Conservation (phyloP, 768 basidiomycete genomes). For the Mrakia gelida region DNA sequence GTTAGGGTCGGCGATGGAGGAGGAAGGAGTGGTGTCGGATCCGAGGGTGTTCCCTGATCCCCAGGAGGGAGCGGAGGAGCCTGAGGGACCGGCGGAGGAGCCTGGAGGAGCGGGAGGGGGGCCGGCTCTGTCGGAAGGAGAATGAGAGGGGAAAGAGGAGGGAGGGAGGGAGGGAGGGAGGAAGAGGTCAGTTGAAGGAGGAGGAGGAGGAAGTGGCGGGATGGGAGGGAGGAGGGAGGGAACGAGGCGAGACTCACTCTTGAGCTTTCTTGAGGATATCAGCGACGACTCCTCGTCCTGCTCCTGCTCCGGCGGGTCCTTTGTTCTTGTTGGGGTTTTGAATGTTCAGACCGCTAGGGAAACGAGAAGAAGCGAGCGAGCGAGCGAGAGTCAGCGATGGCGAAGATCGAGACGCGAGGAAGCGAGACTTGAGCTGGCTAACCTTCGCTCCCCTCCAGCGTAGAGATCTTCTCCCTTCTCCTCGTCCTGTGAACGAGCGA, state of each 20-base stretch:
- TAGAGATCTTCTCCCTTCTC: slow-evolving; percentile 63
- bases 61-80: slow-evolving; percentile 47
- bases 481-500: slow-evolving; percentile 28
- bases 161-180: neutral
- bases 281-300: slow-evolving; percentile 55
- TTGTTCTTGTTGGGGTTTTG: slow-evolving; percentile 66
- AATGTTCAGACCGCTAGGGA: slow-evolving; percentile 72
- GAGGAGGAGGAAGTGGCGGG: neutral
- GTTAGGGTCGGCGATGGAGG: slow-evolving; percentile 67
- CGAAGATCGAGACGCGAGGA: neutral
- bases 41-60: slow-evolving; percentile 82
- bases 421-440: neutral
- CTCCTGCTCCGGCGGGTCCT: slow-evolving; percentile 44
- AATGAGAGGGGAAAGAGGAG: neutral
- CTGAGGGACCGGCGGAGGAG: slow-evolving; percentile 26
- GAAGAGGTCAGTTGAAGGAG: neutral
- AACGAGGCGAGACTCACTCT: slow-evolving; percentile 54
- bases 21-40: slow-evolving; percentile 78
- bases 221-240: neutral
- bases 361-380: neutral
- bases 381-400: no score
- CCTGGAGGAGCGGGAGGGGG: slow-evolving; percentile 13
- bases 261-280: slow-evolving; percentile 64
- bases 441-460: slow-evolving; percentile 95
- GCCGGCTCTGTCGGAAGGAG: neutral